Evolutionary conservation across 495 filamentous ascomycete genomes (phyloP), one percentile per base, ranked within the genome.

Genomic region (Aspergillus affinis): DNA sequence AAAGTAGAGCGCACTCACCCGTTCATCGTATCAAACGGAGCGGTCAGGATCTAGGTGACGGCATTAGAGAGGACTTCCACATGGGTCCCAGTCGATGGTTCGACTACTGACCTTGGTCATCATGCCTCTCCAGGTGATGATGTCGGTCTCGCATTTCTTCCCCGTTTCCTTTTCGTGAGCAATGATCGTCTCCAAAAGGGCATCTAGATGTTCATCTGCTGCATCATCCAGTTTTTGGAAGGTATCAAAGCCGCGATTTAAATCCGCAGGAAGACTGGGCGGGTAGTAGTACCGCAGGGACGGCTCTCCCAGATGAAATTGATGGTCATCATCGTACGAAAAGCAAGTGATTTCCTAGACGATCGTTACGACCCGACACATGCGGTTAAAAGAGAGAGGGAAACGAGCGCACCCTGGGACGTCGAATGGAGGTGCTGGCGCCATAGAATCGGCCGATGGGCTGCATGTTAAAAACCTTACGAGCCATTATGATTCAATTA

Each of bases 71-170:
- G 15, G 36, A 15, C 13, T 41, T 15, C 10, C 12, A 17, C 36
- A 41, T 2, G 36, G 36, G 36, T 13, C 15, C 5, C 17, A 2
- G 29, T 46, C 15, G 45, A 26, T 4, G 3, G 48, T 49, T 49
- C 19, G 15, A 10, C 23, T n/a, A 17, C 17, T 36, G 9, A 15
- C 90, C 82, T 97, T 99, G 57, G 94, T 98, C 90, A 99, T 91
- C 91, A 99, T 97, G 20, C 94, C 94, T 65, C 94, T 79, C 93
- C 93, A 99, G 0, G 93, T 97, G 50, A 98, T 82, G 48, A 99
- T 69, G 60, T 97, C 88, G 9, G 88, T 87, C 48, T 90, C 84
- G 36, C 87, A 86, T 67, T 77, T 85, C 65, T 84, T 82, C 10
- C 81, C 82, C 6, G 81, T 84, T 57, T 84, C 79, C 66, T 84